Evolutionary conservation across 1,284 basidiomycete species (phyloP), one percentile per base, ranked within the genome.

Genomic region (Afroboletus lepidellus): DNA sequence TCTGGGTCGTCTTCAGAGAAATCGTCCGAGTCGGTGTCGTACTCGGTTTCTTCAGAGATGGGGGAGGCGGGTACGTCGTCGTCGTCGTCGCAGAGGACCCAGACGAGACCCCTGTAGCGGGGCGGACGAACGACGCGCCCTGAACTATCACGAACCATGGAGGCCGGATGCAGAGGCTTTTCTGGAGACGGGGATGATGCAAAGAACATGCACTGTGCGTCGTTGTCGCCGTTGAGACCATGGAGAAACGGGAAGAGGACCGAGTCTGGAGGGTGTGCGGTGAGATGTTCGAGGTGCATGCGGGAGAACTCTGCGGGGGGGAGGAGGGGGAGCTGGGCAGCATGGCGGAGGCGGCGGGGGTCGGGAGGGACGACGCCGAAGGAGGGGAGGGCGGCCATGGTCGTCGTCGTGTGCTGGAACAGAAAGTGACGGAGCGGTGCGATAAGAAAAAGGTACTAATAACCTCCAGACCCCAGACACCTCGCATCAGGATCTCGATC

Each of bases 221-320:
- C 70, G 65, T 90, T 90, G 56, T 85, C 78, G 59, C 88, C 85
- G 62, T 93, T 90, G 65, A 95, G 76, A 52, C 90, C 85, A 67
- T 92, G 85, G 48, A 91, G 71, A 76, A 94, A 90, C 25, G 92
- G 87, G 69, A 93, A 90, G 62, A 94, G 78, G 62, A 87, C 78
- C 43, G 77, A 74, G 73, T 92, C 90, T 1, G 87, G 85, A 4
- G 88, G 81, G 66, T 90, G 85, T 4, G 80, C 72, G 52, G 81
- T 77, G 56, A 81, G 71, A 60, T 89, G 80, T n/a, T 74, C 67
- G 58, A 81, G 76, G 52, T 88, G 84, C 52, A 92, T 72, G 37
- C 74, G 66, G 3, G 80, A 75, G 64, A 90, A 90, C 54, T 81
- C 71, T 20, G 67, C 34, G 1, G 84, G 74, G 29, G 79, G 67